Evolutionary conservation across 129 eudicot species (phyloP), one percentile per base, ranked within the genome.

Genomic region (Saposhnikovia divaricata): DNA sequence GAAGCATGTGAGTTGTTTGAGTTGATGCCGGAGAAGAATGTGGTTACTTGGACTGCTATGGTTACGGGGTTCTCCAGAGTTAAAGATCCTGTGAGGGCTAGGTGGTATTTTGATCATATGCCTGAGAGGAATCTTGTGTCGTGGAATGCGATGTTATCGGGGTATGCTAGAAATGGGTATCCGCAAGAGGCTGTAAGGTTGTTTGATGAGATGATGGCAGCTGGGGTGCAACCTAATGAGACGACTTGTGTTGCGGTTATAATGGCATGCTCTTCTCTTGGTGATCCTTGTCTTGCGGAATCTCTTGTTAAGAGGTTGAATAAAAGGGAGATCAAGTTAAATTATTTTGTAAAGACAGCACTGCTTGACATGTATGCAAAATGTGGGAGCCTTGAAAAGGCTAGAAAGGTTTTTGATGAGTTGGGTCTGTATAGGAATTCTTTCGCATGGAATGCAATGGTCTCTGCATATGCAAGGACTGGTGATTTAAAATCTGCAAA

Each of bases 111-210:
- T 78, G 89, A 91, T 81, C 70, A 23, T 61, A 89, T 89, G 91
- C 95, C 93, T 0, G 95, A 91, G 81, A 91, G 78, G 73, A 93
- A 66, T 23, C 78, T 87, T 57, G 93, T 93, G 25, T 89, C 98
- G 0, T 93, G 98, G 98, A 93, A 91, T 76, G 98, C 98, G 6
- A 91, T 93, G 95, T 76, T 93, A 47, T 88, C 98, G 5, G 98
- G 91, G 19, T 93, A 91, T 79, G 83, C 95, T 1, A 92, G 87
- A 68, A 93, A 91, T 81, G 97, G 95, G 82, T 85, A 79, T 53
- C 78, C 86, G 2, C 88, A 91, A 76, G 90, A 89, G 81, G 88
- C 88, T 34, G 18, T 89, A 31, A 31, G 73, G 18, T 65, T 93
- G 77, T 91, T 93, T 28, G 45, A 81, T 74, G 87, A 79, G 81